Percentiles rank a stretch among this genome's conserved stretches.
Conservation (phyloP, 768 basidiomycete species). For the Thelephora ganbajun region DNA sequence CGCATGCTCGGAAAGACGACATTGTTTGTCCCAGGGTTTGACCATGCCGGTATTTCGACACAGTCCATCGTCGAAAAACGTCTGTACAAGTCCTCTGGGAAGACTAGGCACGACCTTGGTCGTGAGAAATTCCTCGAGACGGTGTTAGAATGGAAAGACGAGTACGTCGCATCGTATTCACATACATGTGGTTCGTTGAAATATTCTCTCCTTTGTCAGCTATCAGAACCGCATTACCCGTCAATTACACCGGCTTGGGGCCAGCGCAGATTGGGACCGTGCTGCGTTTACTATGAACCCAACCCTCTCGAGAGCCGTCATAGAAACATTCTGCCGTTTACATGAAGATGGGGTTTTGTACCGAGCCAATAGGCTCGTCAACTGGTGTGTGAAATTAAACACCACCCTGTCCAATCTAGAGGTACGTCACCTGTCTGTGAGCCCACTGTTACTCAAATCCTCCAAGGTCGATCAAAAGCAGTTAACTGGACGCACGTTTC, state of each 20-base stretch:
- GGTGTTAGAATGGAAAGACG: conserved; percentile 95
- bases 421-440: conserved; percentile 24
- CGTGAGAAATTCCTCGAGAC: conserved; percentile 82
- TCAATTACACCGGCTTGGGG: conserved; percentile 80
- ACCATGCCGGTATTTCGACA: conserved; percentile 97
- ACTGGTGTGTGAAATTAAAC: conserved; percentile 94
- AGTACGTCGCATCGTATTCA: conserved; percentile 36
- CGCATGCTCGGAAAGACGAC: conserved; percentile 92
- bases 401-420: conserved; percentile 98
- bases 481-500: conserved; percentile 67
- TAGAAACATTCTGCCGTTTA: conserved; percentile 81
- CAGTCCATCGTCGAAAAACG: conserved; percentile 96
- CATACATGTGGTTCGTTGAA: not conserved
- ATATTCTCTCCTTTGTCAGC: conserved; percentile 24
- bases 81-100: conserved; percentile 66
- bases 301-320: conserved; percentile 74
- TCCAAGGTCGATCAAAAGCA: conserved; percentile 83
- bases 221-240: conserved; percentile 90
- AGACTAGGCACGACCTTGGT: conserved; percentile 88
- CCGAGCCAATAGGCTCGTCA: conserved; percentile 91
- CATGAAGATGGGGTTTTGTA: conserved; percentile 89
- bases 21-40: conserved; percentile 87
- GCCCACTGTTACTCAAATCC: not conserved
- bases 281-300: conserved; percentile 92
- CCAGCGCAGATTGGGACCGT: conserved; percentile 89